Conservation (phyloP, 164 flowering plant species). For the Malania oleifera region DNA sequence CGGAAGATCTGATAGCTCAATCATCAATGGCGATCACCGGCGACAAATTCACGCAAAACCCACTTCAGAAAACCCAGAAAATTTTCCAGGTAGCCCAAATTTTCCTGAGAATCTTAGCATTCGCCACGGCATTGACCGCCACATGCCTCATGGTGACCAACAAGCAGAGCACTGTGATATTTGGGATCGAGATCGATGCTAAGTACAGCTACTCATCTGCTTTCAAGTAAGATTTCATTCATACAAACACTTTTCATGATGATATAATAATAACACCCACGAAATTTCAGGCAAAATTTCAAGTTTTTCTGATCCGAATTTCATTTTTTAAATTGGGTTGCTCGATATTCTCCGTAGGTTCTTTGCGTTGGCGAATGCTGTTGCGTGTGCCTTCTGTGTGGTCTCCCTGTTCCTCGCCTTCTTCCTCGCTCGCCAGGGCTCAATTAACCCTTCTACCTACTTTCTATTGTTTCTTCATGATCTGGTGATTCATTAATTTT, state of each 20-base stretch:
- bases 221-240: neutral
- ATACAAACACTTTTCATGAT: no score
- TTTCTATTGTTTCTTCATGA: slow-evolving; percentile 45
- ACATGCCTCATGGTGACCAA: neutral
- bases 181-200: neutral
- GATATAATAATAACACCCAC: no score
- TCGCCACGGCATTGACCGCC: neutral
- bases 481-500: slow-evolving; percentile 27
- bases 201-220: neutral
- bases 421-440: slow-evolving; percentile 11
- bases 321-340: no score
- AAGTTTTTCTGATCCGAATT: no score
- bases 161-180: neutral
- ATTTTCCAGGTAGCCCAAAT: neutral
- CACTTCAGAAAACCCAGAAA: slow-evolving; percentile 21
- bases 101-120: neutral
- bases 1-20: no score
- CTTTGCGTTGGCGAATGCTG: slow-evolving; percentile 28
- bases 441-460: slow-evolving; percentile 9
- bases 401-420: slow-evolving; percentile 19
- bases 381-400: slow-evolving; percentile 23
- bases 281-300: no score
- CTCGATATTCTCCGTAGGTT: slow-evolving; percentile 37
- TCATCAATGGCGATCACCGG: no score
- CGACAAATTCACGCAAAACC: no score